These are phyloP conservation scores for Thielaviopsis populi DNA, from an alignment of 2,329 filamentous ascomycete species.

Conservation along the genomic window DNA sequence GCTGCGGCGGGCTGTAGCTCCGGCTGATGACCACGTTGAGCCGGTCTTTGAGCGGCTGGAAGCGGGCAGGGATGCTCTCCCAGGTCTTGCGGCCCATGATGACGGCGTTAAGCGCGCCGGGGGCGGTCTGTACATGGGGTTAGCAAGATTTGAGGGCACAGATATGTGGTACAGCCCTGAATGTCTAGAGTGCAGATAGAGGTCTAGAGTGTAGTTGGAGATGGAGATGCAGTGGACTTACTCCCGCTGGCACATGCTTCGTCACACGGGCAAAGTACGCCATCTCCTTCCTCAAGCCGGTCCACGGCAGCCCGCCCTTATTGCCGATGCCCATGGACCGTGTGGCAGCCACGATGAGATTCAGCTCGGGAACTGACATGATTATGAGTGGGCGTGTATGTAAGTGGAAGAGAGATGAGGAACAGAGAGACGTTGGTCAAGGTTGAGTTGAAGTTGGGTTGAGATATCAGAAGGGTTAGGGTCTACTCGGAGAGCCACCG, in stretches of 20 bases:
- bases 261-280: slow-evolving; percentile 87
- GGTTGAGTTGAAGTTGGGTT: not conserved
- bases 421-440: not conserved
- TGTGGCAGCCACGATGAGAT: slow-evolving; percentile 91
- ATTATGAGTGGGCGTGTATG: not conserved
- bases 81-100: slow-evolving; percentile 98
- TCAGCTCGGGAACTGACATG: slow-evolving; percentile 39
- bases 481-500: not conserved
- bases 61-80: slow-evolving; percentile 68
- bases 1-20: slow-evolving; percentile 23
- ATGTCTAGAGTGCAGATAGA: not conserved
- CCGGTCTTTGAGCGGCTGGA: slow-evolving; percentile 64
- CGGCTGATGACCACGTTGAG: slow-evolving; percentile 71
- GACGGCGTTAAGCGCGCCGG: slow-evolving; percentile 49
- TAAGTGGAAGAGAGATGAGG: not conserved
- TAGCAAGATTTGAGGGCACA: not conserved
- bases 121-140: slow-evolving; percentile 21
- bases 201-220: not conserved
- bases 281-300: slow-evolving; percentile 79
- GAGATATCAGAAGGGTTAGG: not conserved
- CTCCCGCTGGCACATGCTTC: slow-evolving; percentile 41
- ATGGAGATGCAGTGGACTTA: slow-evolving; percentile 18
- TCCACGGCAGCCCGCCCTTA: slow-evolving; percentile 72
- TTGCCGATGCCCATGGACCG: slow-evolving; percentile 77
- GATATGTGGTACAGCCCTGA: not conserved